A percentile compares a stretch with the other conserved stretches of the same genome.
Conservation (phyloP, 495 filamentous ascomycete genomes). For the Hypoxylon subgilvum region DNA sequence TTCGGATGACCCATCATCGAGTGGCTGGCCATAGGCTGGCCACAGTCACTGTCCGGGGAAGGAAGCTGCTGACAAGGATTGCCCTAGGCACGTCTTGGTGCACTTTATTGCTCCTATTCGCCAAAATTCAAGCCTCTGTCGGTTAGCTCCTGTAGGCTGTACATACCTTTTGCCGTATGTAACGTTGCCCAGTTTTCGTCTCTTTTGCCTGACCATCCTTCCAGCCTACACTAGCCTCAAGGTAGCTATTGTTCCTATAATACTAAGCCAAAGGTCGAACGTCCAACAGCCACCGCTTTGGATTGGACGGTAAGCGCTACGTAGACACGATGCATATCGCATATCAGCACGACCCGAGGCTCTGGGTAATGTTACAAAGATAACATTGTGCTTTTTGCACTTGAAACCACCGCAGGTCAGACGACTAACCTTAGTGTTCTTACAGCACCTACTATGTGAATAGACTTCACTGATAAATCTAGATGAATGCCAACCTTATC, state of each 20-base stretch:
- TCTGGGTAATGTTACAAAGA: slow-evolving; percentile 33
- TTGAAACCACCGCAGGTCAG: too few species aligned
- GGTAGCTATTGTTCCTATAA: too few species aligned
- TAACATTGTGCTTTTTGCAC: not conserved
- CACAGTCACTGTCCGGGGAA: slow-evolving; percentile 33
- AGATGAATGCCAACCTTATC: not conserved
- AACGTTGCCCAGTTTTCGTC: slow-evolving; percentile 27
- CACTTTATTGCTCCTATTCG: slow-evolving; percentile 8
- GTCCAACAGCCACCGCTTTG: not conserved
- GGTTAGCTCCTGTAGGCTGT: not conserved
- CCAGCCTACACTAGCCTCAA: too few species aligned
- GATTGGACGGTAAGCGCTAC: too few species aligned
- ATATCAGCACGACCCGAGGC: slow-evolving; percentile 7
- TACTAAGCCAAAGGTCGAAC: not conserved
- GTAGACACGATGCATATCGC: slow-evolving; percentile 25
- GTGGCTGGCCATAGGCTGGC: not conserved
- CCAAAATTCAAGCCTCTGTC: slow-evolving; percentile 1
- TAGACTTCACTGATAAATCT: too few species aligned
- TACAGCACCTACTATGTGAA: too few species aligned
- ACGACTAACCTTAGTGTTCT: too few species aligned
- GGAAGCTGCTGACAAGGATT: slow-evolving; percentile 25
- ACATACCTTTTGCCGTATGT: slow-evolving; percentile 21
- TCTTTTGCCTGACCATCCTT: slow-evolving; percentile 1
- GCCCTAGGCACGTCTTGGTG: slow-evolving; percentile 2
- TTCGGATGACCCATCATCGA: slow-evolving; percentile 17